Percentiles rank a stretch among this genome's conserved stretches.
phyloP scores from a whole-genome alignment of 2,329 filamentous ascomycete genomes.

The Fusarium newnesense region DNA sequence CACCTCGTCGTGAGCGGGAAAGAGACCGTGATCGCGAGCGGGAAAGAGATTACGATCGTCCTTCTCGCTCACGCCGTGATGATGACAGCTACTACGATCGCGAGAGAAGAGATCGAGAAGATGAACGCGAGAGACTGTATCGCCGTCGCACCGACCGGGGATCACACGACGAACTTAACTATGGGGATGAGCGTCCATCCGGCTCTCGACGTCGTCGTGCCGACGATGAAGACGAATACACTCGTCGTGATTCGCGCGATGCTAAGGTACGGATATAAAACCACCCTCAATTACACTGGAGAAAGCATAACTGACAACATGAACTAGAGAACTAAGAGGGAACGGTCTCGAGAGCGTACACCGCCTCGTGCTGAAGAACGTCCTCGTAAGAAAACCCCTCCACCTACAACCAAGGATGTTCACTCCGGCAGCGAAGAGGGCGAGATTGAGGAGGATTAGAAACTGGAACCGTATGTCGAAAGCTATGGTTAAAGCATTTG shows the following conservation, averaged over 20 bases:
- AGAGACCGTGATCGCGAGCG: conserved; percentile 23
- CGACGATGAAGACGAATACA: conserved; percentile 78
- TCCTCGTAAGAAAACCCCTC: conserved; percentile 68
- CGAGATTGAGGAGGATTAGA: conserved; percentile 88
- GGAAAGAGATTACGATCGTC: conserved; percentile 60
- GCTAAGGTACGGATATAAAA: conserved; percentile 65
- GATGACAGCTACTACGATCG: conserved; percentile 81
- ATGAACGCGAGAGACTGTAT: conserved; percentile 89
- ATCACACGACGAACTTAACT: conserved; percentile 88
- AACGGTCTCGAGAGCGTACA: conserved; percentile 69
- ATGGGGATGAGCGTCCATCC: conserved; percentile 79
- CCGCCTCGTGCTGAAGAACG: conserved; percentile 64
- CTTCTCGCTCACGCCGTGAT: conserved; percentile 65
- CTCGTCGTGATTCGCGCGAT: conserved; percentile 72
- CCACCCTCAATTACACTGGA: neutral
- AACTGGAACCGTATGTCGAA: conserved; percentile 6
- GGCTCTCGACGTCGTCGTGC: conserved; percentile 78
- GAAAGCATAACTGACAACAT: conserved; percentile 42
- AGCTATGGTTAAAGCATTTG: conserved; percentile 8
- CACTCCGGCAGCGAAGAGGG: conserved; percentile 90
- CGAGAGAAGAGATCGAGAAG: conserved; percentile 87
- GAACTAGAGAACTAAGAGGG: conserved; percentile 65
- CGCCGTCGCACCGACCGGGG: conserved; percentile 81
- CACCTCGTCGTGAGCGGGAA: conserved; percentile 33
- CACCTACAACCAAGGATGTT: conserved; percentile 60